Conservation (phyloP, 139 green algal genomes). For the Chlorella sp. region DNA sequence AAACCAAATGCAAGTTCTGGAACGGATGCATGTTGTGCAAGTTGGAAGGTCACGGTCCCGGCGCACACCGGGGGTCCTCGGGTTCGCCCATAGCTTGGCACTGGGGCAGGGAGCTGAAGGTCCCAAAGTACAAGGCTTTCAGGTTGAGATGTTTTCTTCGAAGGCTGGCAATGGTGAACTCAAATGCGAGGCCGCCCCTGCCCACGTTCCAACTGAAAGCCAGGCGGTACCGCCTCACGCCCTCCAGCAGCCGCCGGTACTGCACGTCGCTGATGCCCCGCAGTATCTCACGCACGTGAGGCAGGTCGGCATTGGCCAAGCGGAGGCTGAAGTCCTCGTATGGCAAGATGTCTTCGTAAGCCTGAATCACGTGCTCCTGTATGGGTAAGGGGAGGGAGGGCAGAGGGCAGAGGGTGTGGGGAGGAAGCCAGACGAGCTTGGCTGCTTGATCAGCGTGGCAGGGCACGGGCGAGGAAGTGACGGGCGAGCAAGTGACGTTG, state of each 20-base stretch:
- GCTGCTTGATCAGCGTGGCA: no score
- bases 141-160: background rate
- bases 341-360: constrained; percentile 59
- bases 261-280: constrained; percentile 36
- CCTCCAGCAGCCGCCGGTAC: constrained; percentile 3
- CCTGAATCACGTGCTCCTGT: constrained; percentile 44
- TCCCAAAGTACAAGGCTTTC: background rate
- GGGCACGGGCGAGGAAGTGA: no score
- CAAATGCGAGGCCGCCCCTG: background rate
- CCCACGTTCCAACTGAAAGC: background rate
- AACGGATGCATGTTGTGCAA: background rate
- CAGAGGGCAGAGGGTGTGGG: background rate
- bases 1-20: background rate
- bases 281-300: constrained; percentile 47
- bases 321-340: constrained; percentile 63
- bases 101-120: background rate
- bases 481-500: background rate
- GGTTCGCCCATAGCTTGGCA: background rate
- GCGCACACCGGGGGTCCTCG: background rate
- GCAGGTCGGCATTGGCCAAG: constrained; percentile 40
- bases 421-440: background rate
- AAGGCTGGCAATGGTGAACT: background rate
- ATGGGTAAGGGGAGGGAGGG: background rate
- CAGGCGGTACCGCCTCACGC: background rate
- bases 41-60: background rate